These are phyloP conservation scores for Cyathus striatus DNA, from an alignment of 768 basidiomycete species.

Conservation along the genomic window DNA sequence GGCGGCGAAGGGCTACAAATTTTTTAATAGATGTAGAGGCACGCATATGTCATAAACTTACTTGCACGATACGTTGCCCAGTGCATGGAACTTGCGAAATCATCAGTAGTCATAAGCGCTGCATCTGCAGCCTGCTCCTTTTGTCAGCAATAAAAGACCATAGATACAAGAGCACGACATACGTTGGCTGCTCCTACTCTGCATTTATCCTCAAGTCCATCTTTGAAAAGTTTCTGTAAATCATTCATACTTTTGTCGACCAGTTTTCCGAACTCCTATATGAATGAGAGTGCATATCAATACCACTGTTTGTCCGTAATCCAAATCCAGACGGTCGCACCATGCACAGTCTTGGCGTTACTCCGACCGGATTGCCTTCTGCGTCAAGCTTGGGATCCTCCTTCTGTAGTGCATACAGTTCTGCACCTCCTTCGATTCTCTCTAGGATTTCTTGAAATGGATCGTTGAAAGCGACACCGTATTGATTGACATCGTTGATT, in stretches of 20 bases:
- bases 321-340: conserved; percentile 16
- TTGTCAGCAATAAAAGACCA: conserved; percentile 1
- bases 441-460: conserved; percentile 28
- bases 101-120: conserved; percentile 42
- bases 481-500: conserved; percentile 6
- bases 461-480: conserved; percentile 14
- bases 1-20: conserved; percentile 41
- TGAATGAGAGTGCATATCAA: not conserved
- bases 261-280: conserved; percentile 41
- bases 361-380: conserved; percentile 35
- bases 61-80: conserved; percentile 58
- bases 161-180: conserved; percentile 10
- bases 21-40: not conserved
- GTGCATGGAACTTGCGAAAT: conserved; percentile 50
- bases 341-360: conserved; percentile 38
- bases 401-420: conserved; percentile 29
- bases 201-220: conserved; percentile 57
- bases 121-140: conserved; percentile 30
- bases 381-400: conserved; percentile 34
- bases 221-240: conserved; percentile 43
- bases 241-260: conserved; percentile 39
- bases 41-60: conserved; percentile 23
- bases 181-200: conserved; percentile 45
- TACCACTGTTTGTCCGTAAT: not conserved
- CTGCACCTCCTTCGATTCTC: conserved; percentile 17